These are phyloP conservation scores for Tricholoma hemisulphureum DNA, from an alignment of 768 basidiomycete genomes.

Conservation along the genomic window DNA sequence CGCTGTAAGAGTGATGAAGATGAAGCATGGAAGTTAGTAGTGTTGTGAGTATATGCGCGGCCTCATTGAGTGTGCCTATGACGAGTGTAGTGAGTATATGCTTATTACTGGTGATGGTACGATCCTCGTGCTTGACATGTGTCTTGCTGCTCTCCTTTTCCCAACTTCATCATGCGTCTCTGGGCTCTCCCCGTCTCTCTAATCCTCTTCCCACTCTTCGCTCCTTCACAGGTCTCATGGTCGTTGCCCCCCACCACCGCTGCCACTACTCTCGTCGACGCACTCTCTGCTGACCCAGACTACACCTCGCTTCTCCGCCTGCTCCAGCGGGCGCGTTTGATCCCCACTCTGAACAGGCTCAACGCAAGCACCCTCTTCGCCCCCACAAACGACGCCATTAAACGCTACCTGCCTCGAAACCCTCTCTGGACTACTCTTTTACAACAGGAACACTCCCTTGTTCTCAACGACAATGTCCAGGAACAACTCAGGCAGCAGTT, in stretches of 20 bases:
- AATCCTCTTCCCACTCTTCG: conserved; percentile 26
- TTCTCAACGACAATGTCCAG: conserved; percentile 74
- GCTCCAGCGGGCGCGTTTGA: conserved; percentile 80
- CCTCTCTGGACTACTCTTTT: conserved; percentile 40
- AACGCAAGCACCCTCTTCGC: conserved; percentile 87
- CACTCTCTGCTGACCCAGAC: conserved; percentile 71
- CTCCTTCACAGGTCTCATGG: conserved; percentile 28
- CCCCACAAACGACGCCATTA: conserved; percentile 90
- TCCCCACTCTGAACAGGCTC: conserved; percentile 89
- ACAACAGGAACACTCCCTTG: conserved; percentile 31
- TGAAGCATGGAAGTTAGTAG: conserved; percentile 35
- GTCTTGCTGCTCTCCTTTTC: not conserved
- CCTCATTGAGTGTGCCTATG: too few species aligned
- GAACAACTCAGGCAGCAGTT: conserved; percentile 85
- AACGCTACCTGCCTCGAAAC: conserved; percentile 40
- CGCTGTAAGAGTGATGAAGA: conserved; percentile 39
- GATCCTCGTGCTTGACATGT: not conserved
- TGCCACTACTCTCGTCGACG: conserved; percentile 67
- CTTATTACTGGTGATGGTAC: too few species aligned
- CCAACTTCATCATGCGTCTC: conserved; percentile 14
- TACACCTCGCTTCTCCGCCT: conserved; percentile 73
- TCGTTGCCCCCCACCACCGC: conserved; percentile 32
- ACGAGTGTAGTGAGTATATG: too few species aligned
- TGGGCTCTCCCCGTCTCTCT: conserved; percentile 18
- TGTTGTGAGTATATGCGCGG: too few species aligned